Percentiles rank a stretch among this genome's conserved stretches.
phyloP scores from a whole-genome alignment of 192 early-diverging fungal genomes.

The Allomyces macrogynus region DNA sequence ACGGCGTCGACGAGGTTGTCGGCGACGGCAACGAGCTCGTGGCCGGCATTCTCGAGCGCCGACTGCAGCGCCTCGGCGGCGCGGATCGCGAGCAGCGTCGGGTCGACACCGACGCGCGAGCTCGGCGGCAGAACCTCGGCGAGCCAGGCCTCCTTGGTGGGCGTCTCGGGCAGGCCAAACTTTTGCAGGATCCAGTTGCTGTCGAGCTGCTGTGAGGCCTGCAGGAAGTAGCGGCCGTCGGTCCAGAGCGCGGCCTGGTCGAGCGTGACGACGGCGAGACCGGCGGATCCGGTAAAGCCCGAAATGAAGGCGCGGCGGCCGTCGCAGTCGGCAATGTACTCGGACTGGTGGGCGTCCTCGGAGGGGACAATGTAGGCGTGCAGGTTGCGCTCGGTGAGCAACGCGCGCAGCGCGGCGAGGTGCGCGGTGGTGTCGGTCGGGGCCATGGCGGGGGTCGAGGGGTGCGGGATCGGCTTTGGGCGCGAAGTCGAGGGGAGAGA shows the following conservation, averaged over 20 bases:
- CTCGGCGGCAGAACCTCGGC: slow-evolving; percentile 42
- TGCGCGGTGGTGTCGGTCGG: slow-evolving; percentile 23
- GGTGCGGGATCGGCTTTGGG: too few relatives aligned
- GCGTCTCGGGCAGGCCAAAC: slow-evolving; percentile 63
- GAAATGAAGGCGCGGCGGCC: slow-evolving; percentile 75
- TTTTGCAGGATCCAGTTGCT: slow-evolving; percentile 89
- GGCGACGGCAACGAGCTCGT: slow-evolving; percentile 40
- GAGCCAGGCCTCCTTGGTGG: slow-evolving; percentile 77
- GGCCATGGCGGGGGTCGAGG: too few relatives aligned
- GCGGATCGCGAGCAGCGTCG: slow-evolving; percentile 53
- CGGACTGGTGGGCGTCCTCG: slow-evolving; percentile 96
- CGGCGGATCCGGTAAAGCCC: slow-evolving; percentile 93
- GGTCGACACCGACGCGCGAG: slow-evolving; percentile 83
- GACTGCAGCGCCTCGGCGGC: slow-evolving; percentile 34
- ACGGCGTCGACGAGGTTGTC: slow-evolving; percentile 72
- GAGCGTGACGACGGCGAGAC: slow-evolving; percentile 65
- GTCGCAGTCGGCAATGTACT: slow-evolving; percentile 83
- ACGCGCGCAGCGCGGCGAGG: slow-evolving; percentile 32
- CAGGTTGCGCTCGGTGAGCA: slow-evolving; percentile 37
- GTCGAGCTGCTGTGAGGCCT: slow-evolving; percentile 81
- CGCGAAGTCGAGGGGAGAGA: too few relatives aligned
- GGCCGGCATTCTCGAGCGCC: slow-evolving; percentile 29
- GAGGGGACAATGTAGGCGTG: slow-evolving; percentile 61
- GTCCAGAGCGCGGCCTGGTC: slow-evolving; percentile 77
- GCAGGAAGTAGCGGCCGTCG: slow-evolving; percentile 94